These are phyloP conservation scores for Paxillus ammoniavirescens DNA, from an alignment of 768 basidiomycete genomes.

Conservation along the genomic window DNA sequence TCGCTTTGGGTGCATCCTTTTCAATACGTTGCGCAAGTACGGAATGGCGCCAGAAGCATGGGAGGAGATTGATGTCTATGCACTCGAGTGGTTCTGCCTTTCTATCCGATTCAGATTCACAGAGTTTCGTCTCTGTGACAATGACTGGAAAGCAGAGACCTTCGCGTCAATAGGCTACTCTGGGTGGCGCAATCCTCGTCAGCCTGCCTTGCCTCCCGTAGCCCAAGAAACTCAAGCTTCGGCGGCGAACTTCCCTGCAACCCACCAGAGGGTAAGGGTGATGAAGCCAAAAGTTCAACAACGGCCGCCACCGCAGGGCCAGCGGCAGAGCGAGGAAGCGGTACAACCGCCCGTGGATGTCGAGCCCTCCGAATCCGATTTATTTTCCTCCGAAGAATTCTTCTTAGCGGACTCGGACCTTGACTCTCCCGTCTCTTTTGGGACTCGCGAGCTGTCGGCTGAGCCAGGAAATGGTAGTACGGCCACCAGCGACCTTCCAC, in stretches of 20 bases:
- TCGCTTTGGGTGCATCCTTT: conserved; percentile 1
- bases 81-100: conserved; percentile 7
- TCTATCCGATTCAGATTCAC: neutral
- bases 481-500: neutral
- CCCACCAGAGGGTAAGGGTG: neutral
- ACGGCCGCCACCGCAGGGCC: neutral
- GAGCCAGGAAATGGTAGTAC: neutral
- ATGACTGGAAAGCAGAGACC: conserved; percentile 7
- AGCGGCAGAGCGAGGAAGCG: neutral
- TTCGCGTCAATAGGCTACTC: conserved; percentile 1
- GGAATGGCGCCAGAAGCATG: conserved; percentile 5
- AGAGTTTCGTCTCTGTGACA: conserved; percentile 5
- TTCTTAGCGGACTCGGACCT: neutral
- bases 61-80: conserved; percentile 5
- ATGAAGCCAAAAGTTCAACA: neutral
- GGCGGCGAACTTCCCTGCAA: neutral
- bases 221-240: neutral
- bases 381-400: neutral
- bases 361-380: neutral
- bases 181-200: neutral
- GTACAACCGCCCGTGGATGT: neutral
- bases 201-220: neutral
- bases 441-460: too few relatives aligned
- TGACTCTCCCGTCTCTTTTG: too few relatives aligned
- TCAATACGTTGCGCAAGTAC: conserved; percentile 6